These are phyloP conservation scores for Rhodocollybia butyracea DNA, from an alignment of 768 basidiomycete genomes.

Conservation along the genomic window DNA sequence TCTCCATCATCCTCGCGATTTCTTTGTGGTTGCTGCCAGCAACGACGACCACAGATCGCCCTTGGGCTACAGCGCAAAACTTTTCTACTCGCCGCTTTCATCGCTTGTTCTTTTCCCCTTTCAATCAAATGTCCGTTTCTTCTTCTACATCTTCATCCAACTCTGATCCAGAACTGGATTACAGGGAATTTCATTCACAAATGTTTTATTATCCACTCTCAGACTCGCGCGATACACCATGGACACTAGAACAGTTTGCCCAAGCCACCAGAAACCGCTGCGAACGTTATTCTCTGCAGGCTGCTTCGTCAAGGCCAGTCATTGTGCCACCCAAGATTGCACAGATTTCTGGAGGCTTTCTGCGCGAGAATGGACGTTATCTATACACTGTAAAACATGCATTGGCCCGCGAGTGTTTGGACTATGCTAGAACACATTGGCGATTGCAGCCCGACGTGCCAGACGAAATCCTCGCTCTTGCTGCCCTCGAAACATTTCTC, in stretches of 20 bases:
- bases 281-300: slow-evolving; percentile 14
- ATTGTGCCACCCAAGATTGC: neutral
- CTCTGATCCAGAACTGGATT: slow-evolving; percentile 17
- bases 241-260: slow-evolving; percentile 19
- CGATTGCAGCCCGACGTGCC: slow-evolving; percentile 37
- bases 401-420: slow-evolving; percentile 46
- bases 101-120: neutral
- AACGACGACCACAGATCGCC: neutral
- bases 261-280: slow-evolving; percentile 15
- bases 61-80: neutral
- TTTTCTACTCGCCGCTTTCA: neutral
- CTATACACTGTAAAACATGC: slow-evolving; percentile 47
- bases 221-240: slow-evolving; percentile 31
- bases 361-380: slow-evolving; percentile 1
- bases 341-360: neutral
- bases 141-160: slow-evolving; percentile 10
- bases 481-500: slow-evolving; percentile 58
- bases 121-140: neutral
- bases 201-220: slow-evolving; percentile 33
- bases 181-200: slow-evolving; percentile 17
- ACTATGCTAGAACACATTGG: slow-evolving; percentile 34
- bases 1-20: slow-evolving; percentile 3
- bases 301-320: slow-evolving; percentile 7
- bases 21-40: neutral
- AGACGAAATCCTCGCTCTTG: slow-evolving; percentile 50